Evolutionary conservation across 768 basidiomycete genomes (phyloP), one percentile per base, ranked within the genome.

Genomic region (Inosperma sp.): DNA sequence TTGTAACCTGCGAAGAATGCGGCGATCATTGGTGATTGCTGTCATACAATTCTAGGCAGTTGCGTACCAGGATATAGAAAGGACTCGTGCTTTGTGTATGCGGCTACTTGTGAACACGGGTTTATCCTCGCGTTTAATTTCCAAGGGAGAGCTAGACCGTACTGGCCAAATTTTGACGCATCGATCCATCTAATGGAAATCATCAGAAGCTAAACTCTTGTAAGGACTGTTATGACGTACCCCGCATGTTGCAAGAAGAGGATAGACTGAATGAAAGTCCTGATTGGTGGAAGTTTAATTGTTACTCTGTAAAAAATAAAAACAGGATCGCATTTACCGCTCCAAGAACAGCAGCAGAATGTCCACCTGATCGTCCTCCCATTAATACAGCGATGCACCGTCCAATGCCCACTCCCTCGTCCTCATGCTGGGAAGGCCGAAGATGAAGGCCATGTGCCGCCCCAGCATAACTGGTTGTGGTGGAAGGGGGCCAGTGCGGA

Each of bases 211-310:
- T n/a, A n/a, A n/a, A n/a, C 33, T 7, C 16, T 23, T 8, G 47
- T 29, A 12, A n/a, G 35, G 46, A 55, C 26, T 6, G 34, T 23
- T 36, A 9, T 6, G 37, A 68, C 82, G 52, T 63, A 89, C 88
- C 17, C 88, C 88, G 59, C 86, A 84, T 13, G 88, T 91, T 8
- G 86, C 87, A 45, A 91, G 73, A 13, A 90, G 56, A 4, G 86
- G 84, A 45, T 76, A 66, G 8, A 66, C 65, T 0, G 79, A 74
- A 62, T 90, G 85, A 65, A 90, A 91, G 22, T 82, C 79, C 86
- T 88, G 36, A 27, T 13, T n/a, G n/a, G n/a, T n/a, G 41, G 14
- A 34, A 35, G 21, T n/a, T 19, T 4, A 29, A 36, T 31, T 41
- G 9, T 19, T 31, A 40, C 26, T 8, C 31, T 23, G 35, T 34